Evolutionary conservation across 106 monocot species (phyloP).

Genomic region (Agapanthus africanus): DNA sequence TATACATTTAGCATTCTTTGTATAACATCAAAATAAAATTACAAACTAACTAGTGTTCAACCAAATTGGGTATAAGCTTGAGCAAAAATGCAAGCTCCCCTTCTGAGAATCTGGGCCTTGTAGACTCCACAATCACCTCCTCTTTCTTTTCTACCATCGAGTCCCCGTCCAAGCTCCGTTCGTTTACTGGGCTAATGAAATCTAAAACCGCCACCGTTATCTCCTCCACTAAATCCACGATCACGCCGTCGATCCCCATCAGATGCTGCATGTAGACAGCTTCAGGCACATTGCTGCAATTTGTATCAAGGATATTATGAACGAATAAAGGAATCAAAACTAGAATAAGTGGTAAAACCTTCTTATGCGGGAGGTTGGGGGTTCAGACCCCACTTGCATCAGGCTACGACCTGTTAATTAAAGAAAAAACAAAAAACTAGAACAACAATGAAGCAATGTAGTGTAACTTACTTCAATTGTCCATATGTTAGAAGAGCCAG

Average conservation of each 20-base stretch:
- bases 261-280: conserved; percentile 82
- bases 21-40: too few species aligned
- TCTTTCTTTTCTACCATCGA: conserved; percentile 1
- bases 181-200: not conserved
- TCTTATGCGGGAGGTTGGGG: too few species aligned
- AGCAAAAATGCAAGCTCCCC: not conserved
- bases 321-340: too few species aligned
- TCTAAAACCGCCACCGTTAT: too few species aligned
- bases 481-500: conserved; percentile 68
- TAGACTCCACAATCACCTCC: not conserved
- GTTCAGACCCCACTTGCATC: too few species aligned
- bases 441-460: too few species aligned
- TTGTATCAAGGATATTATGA: too few species aligned
- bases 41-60: not conserved
- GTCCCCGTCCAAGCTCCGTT: not conserved
- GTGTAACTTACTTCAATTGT: too few species aligned
- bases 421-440: too few species aligned
- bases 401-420: too few species aligned
- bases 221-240: conserved; percentile 70
- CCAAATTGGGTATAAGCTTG: not conserved
- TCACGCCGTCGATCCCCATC: conserved; percentile 83
- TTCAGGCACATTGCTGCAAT: conserved; percentile 67
- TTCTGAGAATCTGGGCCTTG: not conserved
- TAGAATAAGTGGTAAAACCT: too few species aligned
- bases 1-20: too few species aligned